Base-by-base conservation (phyloP, 2,329 filamentous ascomycete species). In the Apiospora arundinis region DNA sequence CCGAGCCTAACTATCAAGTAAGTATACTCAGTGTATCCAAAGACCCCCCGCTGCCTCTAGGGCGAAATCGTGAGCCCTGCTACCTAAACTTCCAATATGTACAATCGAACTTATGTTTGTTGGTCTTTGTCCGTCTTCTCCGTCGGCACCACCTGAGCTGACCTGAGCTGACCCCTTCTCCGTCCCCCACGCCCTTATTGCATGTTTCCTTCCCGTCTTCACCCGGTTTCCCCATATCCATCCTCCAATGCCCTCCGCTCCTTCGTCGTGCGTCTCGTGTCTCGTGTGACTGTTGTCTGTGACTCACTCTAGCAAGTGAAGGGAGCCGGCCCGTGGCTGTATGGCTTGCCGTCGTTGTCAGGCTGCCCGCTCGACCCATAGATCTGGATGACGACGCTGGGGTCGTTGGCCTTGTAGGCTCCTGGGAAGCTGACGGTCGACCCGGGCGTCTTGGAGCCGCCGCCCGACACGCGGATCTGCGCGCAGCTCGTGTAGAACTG, bases 371-470 rank as follows among this genome's bases (percentile, higher is more conserved):
- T 77, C 8, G 75, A 67, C 44, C 84, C 85, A 73, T 87, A 86
- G 76, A 87, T 86, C 77, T 84, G 86, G 79, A 83, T 78, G 46
- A 81, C 73, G 74, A 87, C 86, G 63, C 83, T 83, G 0, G 85
- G 82, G 76, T 86, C 82, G 67, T 75, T 81, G 67, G 81, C 77
- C 74, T 80, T 73, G 78, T 86, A 87, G 0, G 81, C 84, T 21
- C 84, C 82, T 0, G 85, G 85, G 79, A 87, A 84, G 77, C 77
- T 81, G 72, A 87, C 82, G 1, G 83, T 84, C 71, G 78, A 71
- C 71, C 70, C 75, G 16, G 80, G 81, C 21, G 79, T 75, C 74
- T 82, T 81, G 37, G 77, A 74, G 56, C 83, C 83, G 32, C 78
- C 79, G 40, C 83, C 83, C 25, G 80, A 79, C 42, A 83, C 77